Evolutionary conservation across 805 yeast species (phyloP).

Genomic region (Sugiyamaella marilandica): DNA sequence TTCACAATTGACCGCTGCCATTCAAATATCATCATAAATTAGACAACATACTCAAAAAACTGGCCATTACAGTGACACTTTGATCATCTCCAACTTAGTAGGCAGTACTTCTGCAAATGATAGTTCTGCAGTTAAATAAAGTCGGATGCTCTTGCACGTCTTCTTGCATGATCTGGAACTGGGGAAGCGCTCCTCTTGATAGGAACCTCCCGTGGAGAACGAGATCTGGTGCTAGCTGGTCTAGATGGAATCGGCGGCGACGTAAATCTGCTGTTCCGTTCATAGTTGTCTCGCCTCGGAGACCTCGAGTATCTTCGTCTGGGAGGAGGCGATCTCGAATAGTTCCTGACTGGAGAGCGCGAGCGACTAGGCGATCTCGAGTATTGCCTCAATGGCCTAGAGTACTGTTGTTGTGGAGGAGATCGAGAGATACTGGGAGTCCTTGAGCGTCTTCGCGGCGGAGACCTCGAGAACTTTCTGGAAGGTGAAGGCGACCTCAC

Average conservation of each 20-base stretch:
- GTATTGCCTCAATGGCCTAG: background rate
- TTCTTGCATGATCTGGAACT: conserved; percentile 1
- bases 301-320: background rate
- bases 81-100: too few relatives aligned
- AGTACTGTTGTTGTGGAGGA: too few relatives aligned
- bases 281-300: background rate
- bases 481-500: conserved; percentile 10
- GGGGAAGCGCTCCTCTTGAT: conserved; percentile 2
- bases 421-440: too few relatives aligned
- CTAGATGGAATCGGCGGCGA: too few relatives aligned
- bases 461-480: conserved; percentile 9
- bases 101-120: too few relatives aligned
- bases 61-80: too few relatives aligned
- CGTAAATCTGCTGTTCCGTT: too few relatives aligned
- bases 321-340: conserved; percentile 1
- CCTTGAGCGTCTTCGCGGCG: background rate
- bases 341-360: conserved; percentile 21
- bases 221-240: background rate
- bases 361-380: conserved; percentile 6
- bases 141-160: conserved; percentile 16
- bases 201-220: background rate
- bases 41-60: too few relatives aligned
- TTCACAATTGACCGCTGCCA: too few relatives aligned
- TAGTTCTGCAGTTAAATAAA: background rate
- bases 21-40: too few relatives aligned